Conservation (phyloP, 805 yeast genomes). For the Cyberlindnera bimundalis region DNA sequence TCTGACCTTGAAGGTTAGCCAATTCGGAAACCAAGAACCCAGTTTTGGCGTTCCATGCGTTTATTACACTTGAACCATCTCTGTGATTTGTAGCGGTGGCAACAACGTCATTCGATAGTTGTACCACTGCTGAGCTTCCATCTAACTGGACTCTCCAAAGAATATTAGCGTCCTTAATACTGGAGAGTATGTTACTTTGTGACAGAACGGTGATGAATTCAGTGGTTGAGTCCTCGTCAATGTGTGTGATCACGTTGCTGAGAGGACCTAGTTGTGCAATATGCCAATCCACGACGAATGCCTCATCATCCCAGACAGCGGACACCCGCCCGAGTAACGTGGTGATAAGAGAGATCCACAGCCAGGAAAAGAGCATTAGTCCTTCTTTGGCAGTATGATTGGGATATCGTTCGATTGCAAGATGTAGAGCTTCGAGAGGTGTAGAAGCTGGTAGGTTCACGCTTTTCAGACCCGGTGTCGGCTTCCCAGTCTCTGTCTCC, state of each 20-base stretch:
- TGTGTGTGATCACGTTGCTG: conserved; percentile 16
- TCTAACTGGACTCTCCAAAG: conserved; percentile 32
- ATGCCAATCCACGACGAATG: conserved; percentile 55
- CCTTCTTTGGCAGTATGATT: too few relatives aligned
- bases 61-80: conserved; percentile 20
- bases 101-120: conserved; percentile 2
- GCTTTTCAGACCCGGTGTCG: too few relatives aligned
- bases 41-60: conserved; percentile 18
- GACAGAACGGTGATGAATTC: conserved; percentile 28
- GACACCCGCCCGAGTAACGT: conserved; percentile 13
- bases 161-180: conserved; percentile 34
- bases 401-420: too few relatives aligned
- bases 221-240: conserved; percentile 7
- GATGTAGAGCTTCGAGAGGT: too few relatives aligned
- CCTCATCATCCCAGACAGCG: conserved; percentile 46
- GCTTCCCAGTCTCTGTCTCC: too few relatives aligned
- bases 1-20: conserved; percentile 8
- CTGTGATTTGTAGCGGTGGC: conserved; percentile 24
- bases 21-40: conserved; percentile 18
- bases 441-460: too few relatives aligned
- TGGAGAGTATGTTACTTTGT: conserved; percentile 30
- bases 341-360: background rate
- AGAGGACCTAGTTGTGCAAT: conserved; percentile 42
- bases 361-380: conserved; percentile 3
- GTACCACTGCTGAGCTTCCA: conserved; percentile 6